Evolutionary conservation across 257 asterid genomes (phyloP).

Genomic region (Solanum raphanifolium): DNA sequence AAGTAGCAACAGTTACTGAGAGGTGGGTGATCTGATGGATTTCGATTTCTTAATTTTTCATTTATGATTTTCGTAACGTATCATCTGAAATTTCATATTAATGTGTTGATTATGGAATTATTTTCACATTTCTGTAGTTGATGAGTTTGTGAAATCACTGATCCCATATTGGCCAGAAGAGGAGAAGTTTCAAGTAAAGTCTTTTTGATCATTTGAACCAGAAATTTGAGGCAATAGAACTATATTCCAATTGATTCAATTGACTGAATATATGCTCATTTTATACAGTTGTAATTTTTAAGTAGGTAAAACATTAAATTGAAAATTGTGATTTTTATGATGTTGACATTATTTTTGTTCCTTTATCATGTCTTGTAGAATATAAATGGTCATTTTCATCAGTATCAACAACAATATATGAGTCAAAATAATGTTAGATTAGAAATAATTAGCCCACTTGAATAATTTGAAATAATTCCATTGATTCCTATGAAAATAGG

Average conservation of each 20-base stretch:
- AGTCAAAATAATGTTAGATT: not conserved
- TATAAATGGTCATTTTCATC: not conserved
- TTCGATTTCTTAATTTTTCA: not conserved
- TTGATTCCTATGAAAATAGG: too few species aligned
- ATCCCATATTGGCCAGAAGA: not conserved
- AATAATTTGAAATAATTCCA: too few species aligned
- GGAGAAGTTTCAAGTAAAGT: not conserved
- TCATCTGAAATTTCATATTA: not conserved
- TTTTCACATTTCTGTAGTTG: not conserved
- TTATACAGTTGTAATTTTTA: not conserved
- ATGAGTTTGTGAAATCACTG: not conserved
- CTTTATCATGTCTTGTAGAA: not conserved
- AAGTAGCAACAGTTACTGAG: constrained; percentile 21
- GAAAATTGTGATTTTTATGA: not conserved
- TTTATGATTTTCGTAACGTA: not conserved
- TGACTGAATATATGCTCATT: not conserved
- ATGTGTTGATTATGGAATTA: not conserved
- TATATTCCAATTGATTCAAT: not conserved
- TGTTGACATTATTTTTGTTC: not conserved
- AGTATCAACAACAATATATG: not conserved
- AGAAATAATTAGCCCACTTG: too few species aligned
- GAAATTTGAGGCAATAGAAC: not conserved
- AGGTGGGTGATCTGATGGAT: constrained; percentile 8
- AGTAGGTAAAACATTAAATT: not conserved
- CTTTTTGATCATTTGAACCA: not conserved